Evolutionary conservation across 2,329 filamentous ascomycete genomes (phyloP).

Genomic region (Colletotrichum sp.): DNA sequence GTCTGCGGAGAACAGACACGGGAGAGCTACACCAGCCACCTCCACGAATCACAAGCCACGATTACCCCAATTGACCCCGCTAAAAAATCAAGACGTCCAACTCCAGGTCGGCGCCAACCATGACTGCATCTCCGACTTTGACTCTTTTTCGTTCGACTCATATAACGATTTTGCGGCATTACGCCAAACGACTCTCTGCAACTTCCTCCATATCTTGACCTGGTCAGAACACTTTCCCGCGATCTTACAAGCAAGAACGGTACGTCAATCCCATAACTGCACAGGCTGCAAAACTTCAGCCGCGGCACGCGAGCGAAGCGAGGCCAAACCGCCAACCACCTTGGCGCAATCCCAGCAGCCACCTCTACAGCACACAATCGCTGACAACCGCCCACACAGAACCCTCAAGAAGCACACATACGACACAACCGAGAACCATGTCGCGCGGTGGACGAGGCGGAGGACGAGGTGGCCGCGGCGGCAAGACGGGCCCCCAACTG

Average conservation of each 20-base stretch:
- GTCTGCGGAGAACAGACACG: background rate
- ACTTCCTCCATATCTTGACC: rapidly evolving
- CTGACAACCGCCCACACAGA: background rate
- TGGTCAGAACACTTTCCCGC: background rate
- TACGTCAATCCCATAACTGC: background rate
- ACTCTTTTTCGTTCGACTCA: background rate
- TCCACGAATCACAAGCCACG: background rate
- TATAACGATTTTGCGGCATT: background rate
- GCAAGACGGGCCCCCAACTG: slow-evolving; percentile 50
- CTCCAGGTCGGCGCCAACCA: background rate
- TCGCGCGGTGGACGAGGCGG: slow-evolving; percentile 56
- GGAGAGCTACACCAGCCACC: background rate
- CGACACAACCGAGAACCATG: slow-evolving; percentile 31
- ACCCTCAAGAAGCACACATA: background rate
- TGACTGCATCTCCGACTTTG: background rate
- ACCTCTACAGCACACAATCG: background rate
- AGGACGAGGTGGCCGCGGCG: slow-evolving; percentile 49
- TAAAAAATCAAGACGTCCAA: background rate
- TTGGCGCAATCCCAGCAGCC: background rate
- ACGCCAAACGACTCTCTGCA: background rate
- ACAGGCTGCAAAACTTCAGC: background rate
- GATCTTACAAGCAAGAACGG: background rate
- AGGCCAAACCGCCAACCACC: background rate
- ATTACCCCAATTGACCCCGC: background rate
- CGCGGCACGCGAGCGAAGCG: background rate